These are phyloP conservation scores for Oidium heveae DNA, from an alignment of 2,329 filamentous ascomycete genomes.

Conservation along the genomic window DNA sequence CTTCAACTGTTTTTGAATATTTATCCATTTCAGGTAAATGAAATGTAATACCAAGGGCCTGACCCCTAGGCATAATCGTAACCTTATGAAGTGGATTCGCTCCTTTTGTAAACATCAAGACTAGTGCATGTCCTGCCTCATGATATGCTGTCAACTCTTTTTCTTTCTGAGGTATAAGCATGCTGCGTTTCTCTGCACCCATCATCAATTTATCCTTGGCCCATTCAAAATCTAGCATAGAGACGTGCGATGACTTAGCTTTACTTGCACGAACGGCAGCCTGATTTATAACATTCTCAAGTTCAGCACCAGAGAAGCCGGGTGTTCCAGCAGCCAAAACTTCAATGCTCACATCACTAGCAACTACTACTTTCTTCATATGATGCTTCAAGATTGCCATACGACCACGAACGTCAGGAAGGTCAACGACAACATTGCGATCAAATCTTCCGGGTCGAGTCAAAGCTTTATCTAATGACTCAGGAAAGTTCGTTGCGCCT, in stretches of 20 bases:
- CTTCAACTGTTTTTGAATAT: slow-evolving; percentile 63
- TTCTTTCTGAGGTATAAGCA: slow-evolving; percentile 78
- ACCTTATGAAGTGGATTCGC: slow-evolving; percentile 78
- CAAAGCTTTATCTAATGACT: slow-evolving; percentile 80
- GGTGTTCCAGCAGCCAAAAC: slow-evolving; percentile 68
- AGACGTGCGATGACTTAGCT: slow-evolving; percentile 49
- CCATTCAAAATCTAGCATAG: slow-evolving; percentile 73
- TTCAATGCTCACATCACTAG: slow-evolving; percentile 56
- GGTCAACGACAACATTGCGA: slow-evolving; percentile 63
- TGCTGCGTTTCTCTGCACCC: slow-evolving; percentile 76
- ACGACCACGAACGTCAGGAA: slow-evolving; percentile 82
- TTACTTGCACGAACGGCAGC: slow-evolving; percentile 88
- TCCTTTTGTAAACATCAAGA: slow-evolving; percentile 55
- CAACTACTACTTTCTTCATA: slow-evolving; percentile 68
- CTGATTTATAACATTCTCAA: slow-evolving; percentile 93
- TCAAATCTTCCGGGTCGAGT: slow-evolving; percentile 90
- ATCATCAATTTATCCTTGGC: slow-evolving; percentile 96
- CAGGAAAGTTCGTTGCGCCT: slow-evolving; percentile 85
- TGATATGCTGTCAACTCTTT: slow-evolving; percentile 92
- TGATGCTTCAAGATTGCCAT: slow-evolving; percentile 86
- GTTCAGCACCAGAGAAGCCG: slow-evolving; percentile 80
- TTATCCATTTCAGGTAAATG: slow-evolving; percentile 80
- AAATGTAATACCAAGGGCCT: slow-evolving; percentile 64
- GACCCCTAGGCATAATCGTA: slow-evolving; percentile 80
- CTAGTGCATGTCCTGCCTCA: slow-evolving; percentile 83